Evolutionary conservation across 2,329 filamentous ascomycete species (phyloP).

Genomic region (Aspergillus sp.): DNA sequence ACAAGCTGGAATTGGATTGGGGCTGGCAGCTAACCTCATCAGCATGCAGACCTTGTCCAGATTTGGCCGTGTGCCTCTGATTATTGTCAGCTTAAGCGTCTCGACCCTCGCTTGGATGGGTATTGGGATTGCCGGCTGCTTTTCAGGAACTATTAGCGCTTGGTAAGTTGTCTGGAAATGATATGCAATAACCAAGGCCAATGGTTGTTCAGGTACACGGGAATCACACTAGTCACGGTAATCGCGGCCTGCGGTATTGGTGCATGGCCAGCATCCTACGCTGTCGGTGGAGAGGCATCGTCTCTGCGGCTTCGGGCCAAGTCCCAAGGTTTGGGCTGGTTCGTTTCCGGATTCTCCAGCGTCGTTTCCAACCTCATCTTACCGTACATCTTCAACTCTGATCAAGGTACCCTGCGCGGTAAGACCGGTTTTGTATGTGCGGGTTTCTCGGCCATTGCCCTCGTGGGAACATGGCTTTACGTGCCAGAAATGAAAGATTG

Average conservation of each 20-base stretch:
- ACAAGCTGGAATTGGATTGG: constrained; percentile 50
- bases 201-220: constrained; percentile 40
- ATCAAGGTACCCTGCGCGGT: constrained; percentile 44
- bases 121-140: constrained; percentile 53
- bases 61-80: constrained; percentile 44
- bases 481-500: constrained; percentile 58
- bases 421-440: constrained; percentile 48
- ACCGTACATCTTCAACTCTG: constrained; percentile 55
- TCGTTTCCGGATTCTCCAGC: constrained; percentile 43
- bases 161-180: constrained; percentile 37
- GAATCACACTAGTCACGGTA: constrained; percentile 48
- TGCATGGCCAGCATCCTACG: constrained; percentile 41
- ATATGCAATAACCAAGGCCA: neutral
- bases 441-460: constrained; percentile 34
- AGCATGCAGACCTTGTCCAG: constrained; percentile 49
- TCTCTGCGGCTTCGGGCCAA: constrained; percentile 41
- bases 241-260: constrained; percentile 43
- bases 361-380: constrained; percentile 50
- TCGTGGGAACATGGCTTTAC: constrained; percentile 44
- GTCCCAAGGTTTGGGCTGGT: constrained; percentile 44
- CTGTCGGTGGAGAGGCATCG: constrained; percentile 38
- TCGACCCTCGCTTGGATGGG: constrained; percentile 45
- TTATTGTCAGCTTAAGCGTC: constrained; percentile 25
- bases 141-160: constrained; percentile 38
- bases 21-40: constrained; percentile 47